These are phyloP conservation scores for Fraxinus xanthoxyloides DNA, from an alignment of 305 asterid genomes.

Conservation along the genomic window DNA sequence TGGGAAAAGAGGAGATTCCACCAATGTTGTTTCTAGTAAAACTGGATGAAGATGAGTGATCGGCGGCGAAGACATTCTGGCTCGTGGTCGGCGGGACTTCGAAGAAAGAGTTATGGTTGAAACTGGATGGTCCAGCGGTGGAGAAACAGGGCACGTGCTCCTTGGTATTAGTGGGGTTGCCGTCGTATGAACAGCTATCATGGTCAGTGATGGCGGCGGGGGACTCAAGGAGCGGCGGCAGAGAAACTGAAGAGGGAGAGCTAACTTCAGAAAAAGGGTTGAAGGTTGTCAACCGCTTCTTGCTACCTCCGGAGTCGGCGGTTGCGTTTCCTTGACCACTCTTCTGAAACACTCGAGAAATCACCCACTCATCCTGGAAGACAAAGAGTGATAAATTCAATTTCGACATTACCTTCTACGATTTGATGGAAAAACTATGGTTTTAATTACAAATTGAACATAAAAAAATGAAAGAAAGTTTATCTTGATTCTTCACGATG, in stretches of 20 bases:
- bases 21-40: conserved; percentile 37
- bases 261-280: conserved; percentile 37
- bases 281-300: conserved; percentile 30
- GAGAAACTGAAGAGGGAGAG: conserved; percentile 59
- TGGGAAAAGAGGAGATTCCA: conserved; percentile 43
- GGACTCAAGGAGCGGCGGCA: conserved; percentile 71
- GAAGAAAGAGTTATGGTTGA: conserved; percentile 46
- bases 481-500: conserved; percentile 21
- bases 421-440: background rate
- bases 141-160: conserved; percentile 99
- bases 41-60: conserved; percentile 20
- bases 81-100: conserved; percentile 37
- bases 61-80: conserved; percentile 27
- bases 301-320: conserved; percentile 43
- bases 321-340: conserved; percentile 35
- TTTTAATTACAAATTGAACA: background rate
- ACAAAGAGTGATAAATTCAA: background rate
- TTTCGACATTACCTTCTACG: background rate
- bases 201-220: conserved; percentile 42
- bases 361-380: conserved; percentile 89
- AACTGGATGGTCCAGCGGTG: conserved; percentile 44
- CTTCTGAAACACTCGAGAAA: conserved; percentile 80
- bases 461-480: no score
- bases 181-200: conserved; percentile 54
- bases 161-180: conserved; percentile 26